These are phyloP conservation scores for Coemansia sp. DNA, from an alignment of 192 early-diverging fungal species.

Conservation along the genomic window DNA sequence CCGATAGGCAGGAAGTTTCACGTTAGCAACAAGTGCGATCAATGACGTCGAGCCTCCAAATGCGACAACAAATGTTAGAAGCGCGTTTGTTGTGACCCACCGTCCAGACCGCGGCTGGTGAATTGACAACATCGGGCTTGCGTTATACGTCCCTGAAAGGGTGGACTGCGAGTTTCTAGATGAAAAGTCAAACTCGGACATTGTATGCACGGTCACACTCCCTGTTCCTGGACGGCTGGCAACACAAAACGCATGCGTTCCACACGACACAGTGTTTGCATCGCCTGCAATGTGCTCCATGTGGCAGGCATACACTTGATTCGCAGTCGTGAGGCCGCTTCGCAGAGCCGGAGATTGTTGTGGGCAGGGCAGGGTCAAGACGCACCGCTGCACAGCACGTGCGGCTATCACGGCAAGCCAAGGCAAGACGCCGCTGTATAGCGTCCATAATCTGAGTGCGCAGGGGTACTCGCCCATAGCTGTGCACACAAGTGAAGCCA, in stretches of 20 bases:
- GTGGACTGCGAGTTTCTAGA: conserved; percentile 8
- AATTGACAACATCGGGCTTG: not conserved
- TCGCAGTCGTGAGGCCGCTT: not conserved
- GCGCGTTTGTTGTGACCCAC: conserved; percentile 7
- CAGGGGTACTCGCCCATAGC: conserved; percentile 29
- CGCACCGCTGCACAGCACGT: conserved; percentile 24
- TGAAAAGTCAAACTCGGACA: conserved; percentile 23
- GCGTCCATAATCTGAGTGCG: conserved; percentile 32
- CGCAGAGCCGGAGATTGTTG: not conserved
- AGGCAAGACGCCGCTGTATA: conserved; percentile 29
- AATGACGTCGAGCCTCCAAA: conserved; percentile 11
- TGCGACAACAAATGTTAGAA: conserved; percentile 10
- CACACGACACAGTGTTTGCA: not conserved
- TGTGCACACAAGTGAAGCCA: conserved; percentile 17
- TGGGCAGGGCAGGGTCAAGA: not conserved
- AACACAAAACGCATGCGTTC: not conserved
- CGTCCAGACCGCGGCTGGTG: conserved; percentile 11
- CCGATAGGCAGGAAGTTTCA: conserved; percentile 1
- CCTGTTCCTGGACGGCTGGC: not conserved
- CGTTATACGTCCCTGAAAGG: not conserved
- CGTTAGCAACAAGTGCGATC: conserved; percentile 14
- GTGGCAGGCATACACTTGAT: conserved; percentile 4
- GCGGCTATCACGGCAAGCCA: conserved; percentile 29
- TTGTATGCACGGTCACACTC: conserved; percentile 12
- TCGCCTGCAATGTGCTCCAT: conserved; percentile 8